Evolutionary conservation across 306 rosid genomes (phyloP).

Genomic region (Rosa rugosa): DNA sequence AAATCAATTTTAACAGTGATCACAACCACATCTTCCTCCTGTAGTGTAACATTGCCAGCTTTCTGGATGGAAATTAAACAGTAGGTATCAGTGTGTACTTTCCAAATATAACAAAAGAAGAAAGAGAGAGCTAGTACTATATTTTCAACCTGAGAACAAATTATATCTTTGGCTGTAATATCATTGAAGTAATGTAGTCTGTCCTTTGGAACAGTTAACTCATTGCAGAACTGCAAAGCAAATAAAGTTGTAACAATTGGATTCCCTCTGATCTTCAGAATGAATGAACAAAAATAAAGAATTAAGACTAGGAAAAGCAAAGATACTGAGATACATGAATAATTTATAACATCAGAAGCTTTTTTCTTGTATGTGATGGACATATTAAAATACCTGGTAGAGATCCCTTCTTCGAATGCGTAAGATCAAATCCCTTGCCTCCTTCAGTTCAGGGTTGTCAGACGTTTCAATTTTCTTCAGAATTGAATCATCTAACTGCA

Average conservation of each 20-base stretch:
- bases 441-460: conserved; percentile 50
- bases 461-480: conserved; percentile 70
- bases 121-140: neutral
- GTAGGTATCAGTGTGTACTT: neutral
- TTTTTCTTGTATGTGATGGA: neutral
- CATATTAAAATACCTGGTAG: conserved; percentile 55
- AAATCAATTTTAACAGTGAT: conserved; percentile 79
- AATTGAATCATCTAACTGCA: conserved; percentile 87
- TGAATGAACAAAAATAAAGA: neutral
- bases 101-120: neutral
- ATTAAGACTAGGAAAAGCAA: neutral
- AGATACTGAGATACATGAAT: neutral
- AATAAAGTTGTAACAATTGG: conserved; percentile 3
- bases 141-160: conserved; percentile 80
- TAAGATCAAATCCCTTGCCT: conserved; percentile 66
- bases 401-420: conserved; percentile 84
- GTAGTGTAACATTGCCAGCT: conserved; percentile 55
- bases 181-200: conserved; percentile 59
- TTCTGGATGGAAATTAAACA: conserved; percentile 41
- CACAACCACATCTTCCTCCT: conserved; percentile 77
- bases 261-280: neutral
- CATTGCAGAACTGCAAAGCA: conserved; percentile 72
- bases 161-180: conserved; percentile 80
- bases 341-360: neutral
- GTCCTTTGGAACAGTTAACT: conserved; percentile 80